Evolutionary conservation across 139 green algal genomes (phyloP).

Genomic region (Coelastrella sp.): DNA sequence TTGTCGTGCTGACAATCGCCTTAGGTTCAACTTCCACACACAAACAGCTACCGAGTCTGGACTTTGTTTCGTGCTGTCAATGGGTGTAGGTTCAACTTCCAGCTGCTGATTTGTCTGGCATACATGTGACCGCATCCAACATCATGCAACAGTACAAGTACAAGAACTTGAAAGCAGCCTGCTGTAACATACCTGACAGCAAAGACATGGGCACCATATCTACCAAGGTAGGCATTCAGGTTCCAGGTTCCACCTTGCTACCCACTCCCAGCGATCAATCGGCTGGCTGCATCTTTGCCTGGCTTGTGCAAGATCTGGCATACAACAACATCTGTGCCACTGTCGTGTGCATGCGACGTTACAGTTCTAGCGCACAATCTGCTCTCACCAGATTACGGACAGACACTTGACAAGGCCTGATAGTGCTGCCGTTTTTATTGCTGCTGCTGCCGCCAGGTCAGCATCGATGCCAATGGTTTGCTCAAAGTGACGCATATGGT

Average conservation of each 20-base stretch:
- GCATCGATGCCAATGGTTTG: slow-evolving; percentile 66
- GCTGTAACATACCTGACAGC: slow-evolving; percentile 59
- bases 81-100: slow-evolving; percentile 48
- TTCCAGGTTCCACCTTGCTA: not conserved
- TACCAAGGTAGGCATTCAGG: slow-evolving; percentile 5
- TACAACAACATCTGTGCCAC: no score
- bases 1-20: no score
- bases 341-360: no score
- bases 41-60: no score
- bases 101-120: slow-evolving; percentile 49
- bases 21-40: no score
- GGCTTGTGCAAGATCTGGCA: no score
- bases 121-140: slow-evolving; percentile 33
- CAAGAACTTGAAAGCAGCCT: slow-evolving; percentile 58
- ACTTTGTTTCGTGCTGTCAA: no score
- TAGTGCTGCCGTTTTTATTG: slow-evolving; percentile 2
- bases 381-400: no score
- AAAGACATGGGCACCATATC: slow-evolving; percentile 1
- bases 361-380: no score
- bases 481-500: slow-evolving; percentile 73
- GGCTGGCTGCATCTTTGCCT: no score
- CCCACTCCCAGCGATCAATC: no score
- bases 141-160: slow-evolving; percentile 61
- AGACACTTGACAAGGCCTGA: not conserved
- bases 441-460: slow-evolving; percentile 52